phyloP scores from a whole-genome alignment of 2,329 filamentous ascomycete genomes.

The Paraconiothyrium sp. region DNA sequence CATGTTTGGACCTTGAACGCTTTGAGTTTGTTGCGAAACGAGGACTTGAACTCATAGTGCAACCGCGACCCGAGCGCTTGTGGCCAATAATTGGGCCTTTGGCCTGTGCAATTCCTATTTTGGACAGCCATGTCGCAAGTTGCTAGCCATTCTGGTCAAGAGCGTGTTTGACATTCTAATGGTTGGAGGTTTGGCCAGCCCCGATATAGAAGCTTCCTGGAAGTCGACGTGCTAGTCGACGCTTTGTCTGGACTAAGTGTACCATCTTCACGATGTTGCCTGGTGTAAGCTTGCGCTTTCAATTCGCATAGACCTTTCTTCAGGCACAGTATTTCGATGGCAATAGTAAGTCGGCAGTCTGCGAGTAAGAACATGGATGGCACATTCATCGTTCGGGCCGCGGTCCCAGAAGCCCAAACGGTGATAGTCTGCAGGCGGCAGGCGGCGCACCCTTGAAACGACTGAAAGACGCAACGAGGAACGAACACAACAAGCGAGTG shows the following conservation, averaged over 20 bases:
- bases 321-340: background rate
- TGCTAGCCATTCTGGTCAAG: constrained; percentile 34
- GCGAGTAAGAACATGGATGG: constrained; percentile 10
- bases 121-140: constrained; percentile 30
- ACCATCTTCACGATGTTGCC: background rate
- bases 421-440: constrained; percentile 2
- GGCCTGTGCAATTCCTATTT: constrained; percentile 29
- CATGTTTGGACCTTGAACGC: constrained; percentile 29
- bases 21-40: constrained; percentile 31
- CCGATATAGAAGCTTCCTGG: constrained; percentile 11
- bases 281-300: background rate
- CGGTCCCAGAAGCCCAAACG: background rate
- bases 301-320: background rate
- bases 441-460: constrained; percentile 28
- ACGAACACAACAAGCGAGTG: constrained; percentile 42
- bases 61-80: constrained; percentile 27
- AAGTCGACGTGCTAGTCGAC: constrained; percentile 1
- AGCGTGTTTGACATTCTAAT: constrained; percentile 32
- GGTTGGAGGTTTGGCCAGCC: constrained; percentile 23
- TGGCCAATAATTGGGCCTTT: constrained; percentile 31
- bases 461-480: constrained; percentile 25
- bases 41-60: constrained; percentile 36
- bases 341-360: background rate
- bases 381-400: background rate
- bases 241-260: background rate